Evolutionary conservation across 1,284 basidiomycete species (phyloP).

Genomic region (Microbotryomycetes sp.): DNA sequence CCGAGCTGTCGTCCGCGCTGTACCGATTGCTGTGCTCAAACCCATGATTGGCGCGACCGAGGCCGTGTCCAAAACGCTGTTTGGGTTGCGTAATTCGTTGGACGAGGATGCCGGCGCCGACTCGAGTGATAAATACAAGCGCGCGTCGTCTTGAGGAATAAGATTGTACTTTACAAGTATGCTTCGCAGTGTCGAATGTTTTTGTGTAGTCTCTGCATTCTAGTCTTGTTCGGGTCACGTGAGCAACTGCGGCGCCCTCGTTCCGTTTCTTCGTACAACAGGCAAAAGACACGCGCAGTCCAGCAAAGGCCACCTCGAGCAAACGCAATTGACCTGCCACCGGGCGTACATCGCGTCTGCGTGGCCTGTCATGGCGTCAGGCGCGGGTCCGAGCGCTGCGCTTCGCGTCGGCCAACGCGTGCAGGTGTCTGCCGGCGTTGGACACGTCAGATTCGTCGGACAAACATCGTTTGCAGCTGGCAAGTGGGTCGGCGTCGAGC

Average conservation of each 20-base stretch:
- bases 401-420: slow-evolving; percentile 46
- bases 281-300: too few species aligned
- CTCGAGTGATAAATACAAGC: slow-evolving; percentile 32
- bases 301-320: too few species aligned
- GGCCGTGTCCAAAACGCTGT: slow-evolving; percentile 87
- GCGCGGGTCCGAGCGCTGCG: background rate
- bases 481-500: slow-evolving; percentile 90
- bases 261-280: too few species aligned
- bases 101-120: slow-evolving; percentile 34
- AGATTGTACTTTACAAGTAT: background rate
- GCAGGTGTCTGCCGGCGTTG: slow-evolving; percentile 66
- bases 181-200: too few species aligned
- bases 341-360: background rate
- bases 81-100: slow-evolving; percentile 74
- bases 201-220: background rate
- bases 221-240: background rate
- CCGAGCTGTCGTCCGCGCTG: slow-evolving; percentile 84
- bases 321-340: background rate
- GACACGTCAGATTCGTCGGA: slow-evolving; percentile 80
- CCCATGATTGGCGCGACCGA: slow-evolving; percentile 96
- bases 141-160: background rate
- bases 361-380: background rate
- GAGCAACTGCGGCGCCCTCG: background rate
- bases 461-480: slow-evolving; percentile 74
- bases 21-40: slow-evolving; percentile 90